Percentiles rank a stretch among this genome's conserved stretches.
Conservation (phyloP, 768 basidiomycete species). For the Clitopilus passeckerianus region DNA sequence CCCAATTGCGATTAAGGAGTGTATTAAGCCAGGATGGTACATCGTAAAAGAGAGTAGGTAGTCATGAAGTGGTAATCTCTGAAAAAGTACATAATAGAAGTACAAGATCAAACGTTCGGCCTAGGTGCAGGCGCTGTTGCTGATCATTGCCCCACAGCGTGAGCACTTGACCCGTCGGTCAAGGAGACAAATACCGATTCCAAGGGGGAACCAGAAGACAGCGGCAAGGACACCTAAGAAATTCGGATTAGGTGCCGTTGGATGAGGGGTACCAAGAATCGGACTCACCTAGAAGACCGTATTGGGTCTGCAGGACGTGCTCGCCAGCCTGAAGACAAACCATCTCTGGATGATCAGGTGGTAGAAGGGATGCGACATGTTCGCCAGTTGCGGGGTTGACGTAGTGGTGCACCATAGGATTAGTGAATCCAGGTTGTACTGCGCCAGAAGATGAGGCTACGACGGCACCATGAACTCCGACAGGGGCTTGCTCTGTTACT, state of each 20-base stretch:
- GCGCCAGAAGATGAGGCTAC: conserved; percentile 17
- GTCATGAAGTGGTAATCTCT: neutral
- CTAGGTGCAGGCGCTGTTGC: conserved; percentile 38
- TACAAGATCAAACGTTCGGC: neutral
- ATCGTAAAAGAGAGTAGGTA: neutral
- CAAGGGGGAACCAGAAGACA: conserved; percentile 82
- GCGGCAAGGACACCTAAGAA: conserved; percentile 70
- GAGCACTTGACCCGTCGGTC: conserved; percentile 66
- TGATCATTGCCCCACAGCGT: conserved; percentile 40
- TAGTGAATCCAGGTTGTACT: conserved; percentile 7
- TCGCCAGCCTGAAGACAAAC: conserved; percentile 72
- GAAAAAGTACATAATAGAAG: neutral
- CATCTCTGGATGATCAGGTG: conserved; percentile 83
- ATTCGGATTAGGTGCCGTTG: neutral
- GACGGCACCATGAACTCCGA: neutral
- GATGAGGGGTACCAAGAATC: neutral
- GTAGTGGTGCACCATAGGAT: conserved; percentile 60
- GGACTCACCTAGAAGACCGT: conserved; percentile 62
- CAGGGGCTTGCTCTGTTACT: neutral
- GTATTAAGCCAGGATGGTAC: too few relatives aligned
- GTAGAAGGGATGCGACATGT: conserved; percentile 54
- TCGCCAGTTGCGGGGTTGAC: conserved; percentile 57
- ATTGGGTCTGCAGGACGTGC: conserved; percentile 62
- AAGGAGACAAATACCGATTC: conserved; percentile 71
- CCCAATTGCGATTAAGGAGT: too few relatives aligned